A percentile compares a stretch with the other conserved stretches of the same genome.
Evolutionary conservation across 306 rosid genomes (phyloP).

Genomic region (Oxytropis ochrocephala): DNA sequence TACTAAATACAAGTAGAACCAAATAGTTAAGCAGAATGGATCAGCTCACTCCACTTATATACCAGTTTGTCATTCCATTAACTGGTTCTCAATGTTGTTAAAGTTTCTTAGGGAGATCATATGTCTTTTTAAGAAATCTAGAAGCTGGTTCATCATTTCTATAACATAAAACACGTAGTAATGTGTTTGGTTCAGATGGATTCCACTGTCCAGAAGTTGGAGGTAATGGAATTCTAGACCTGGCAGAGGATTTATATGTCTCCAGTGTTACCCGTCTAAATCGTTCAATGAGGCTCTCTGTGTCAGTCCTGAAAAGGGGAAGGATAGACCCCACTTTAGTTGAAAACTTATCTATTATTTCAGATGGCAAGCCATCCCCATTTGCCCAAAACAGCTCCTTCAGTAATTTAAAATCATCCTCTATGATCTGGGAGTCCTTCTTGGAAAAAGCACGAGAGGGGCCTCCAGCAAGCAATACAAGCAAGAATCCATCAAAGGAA

Average conservation of each 20-base stretch:
- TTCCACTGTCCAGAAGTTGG: constrained; percentile 96
- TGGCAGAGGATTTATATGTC: constrained; percentile 69
- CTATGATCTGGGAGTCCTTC: constrained; percentile 79
- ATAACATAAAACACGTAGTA: constrained; percentile 81
- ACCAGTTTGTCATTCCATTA: constrained; percentile 19
- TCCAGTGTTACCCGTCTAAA: constrained; percentile 68
- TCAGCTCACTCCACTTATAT: not conserved
- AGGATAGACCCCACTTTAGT: constrained; percentile 61
- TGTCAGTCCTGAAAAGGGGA: constrained; percentile 77
- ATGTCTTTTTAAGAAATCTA: constrained; percentile 79
- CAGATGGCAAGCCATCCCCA: constrained; percentile 93
- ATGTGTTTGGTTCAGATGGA: constrained; percentile 86
- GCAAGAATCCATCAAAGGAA: constrained; percentile 88
- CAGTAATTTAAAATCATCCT: constrained; percentile 75
- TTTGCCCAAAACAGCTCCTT: constrained; percentile 88
- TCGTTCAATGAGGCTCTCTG: constrained; percentile 71
- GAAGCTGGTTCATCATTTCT: constrained; percentile 83
- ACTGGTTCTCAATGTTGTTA: constrained; percentile 25
- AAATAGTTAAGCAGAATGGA: constrained; percentile 18
- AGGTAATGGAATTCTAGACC: constrained; percentile 89
- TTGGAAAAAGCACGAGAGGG: constrained; percentile 77
- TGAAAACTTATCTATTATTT: constrained; percentile 73
- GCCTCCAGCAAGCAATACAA: constrained; percentile 96
- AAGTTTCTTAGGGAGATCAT: constrained; percentile 88
- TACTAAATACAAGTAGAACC: constrained; percentile 39